Evolutionary conservation across 2,329 filamentous ascomycete species (phyloP).

Genomic region (Kalmusia sp.): DNA sequence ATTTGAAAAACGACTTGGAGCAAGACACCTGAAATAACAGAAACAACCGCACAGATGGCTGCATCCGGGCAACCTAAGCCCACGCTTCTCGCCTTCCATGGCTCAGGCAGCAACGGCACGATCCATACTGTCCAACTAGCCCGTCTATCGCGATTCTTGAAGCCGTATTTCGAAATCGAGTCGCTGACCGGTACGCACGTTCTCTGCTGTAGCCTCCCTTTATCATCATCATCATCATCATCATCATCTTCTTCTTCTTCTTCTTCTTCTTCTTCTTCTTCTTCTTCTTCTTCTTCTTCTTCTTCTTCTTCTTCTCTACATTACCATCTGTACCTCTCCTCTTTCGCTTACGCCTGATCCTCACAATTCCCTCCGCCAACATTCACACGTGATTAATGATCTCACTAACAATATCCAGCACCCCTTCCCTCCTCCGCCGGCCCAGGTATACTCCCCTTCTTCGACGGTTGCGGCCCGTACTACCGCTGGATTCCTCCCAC

Average conservation of each 20-base stretch:
- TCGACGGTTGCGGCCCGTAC: constrained; percentile 47
- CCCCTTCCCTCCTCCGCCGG: constrained; percentile 42
- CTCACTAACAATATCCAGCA: too few relatives aligned
- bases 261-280: background rate
- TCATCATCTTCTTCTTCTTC: background rate
- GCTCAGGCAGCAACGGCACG: constrained; percentile 41
- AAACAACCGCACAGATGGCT: background rate
- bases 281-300: background rate
- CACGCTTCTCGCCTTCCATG: constrained; percentile 45
- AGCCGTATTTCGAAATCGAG: constrained; percentile 33
- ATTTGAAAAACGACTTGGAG: too few relatives aligned
- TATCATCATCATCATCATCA: too few relatives aligned
- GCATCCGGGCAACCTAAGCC: too few relatives aligned
- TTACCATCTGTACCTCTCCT: too few relatives aligned
- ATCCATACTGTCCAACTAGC: constrained; percentile 44
- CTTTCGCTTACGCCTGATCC: too few relatives aligned
- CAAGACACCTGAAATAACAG: too few relatives aligned
- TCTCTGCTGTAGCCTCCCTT: too few relatives aligned
- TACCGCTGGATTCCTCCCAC: constrained; percentile 37
- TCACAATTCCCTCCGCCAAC: too few relatives aligned
- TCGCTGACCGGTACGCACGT: constrained; percentile 33
- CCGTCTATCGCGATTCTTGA: constrained; percentile 32
- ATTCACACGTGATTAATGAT: too few relatives aligned
- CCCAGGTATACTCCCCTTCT: constrained; percentile 46
- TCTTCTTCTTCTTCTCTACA: background rate